These are phyloP conservation scores for Skeletonema marinoi DNA, from an alignment of 108 stramenopile species.

Conservation along the genomic window DNA sequence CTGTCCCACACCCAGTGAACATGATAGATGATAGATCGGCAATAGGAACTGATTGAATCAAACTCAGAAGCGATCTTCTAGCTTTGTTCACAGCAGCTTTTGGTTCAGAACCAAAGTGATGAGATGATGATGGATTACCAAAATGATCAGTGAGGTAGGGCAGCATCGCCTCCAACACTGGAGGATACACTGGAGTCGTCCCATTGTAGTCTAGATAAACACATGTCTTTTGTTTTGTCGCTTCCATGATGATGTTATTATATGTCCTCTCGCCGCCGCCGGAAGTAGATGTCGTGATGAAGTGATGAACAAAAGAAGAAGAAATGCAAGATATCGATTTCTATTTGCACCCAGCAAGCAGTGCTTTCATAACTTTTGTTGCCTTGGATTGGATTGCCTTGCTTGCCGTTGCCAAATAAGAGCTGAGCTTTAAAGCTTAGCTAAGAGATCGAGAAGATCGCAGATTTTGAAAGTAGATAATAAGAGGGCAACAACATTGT, in stretches of 20 bases:
- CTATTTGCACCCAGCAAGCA: too few relatives aligned
- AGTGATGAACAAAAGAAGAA: too few relatives aligned
- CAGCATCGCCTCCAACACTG: conserved; percentile 82
- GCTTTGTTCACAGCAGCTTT: conserved; percentile 78
- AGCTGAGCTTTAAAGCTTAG: too few relatives aligned
- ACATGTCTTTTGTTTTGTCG: conserved; percentile 6
- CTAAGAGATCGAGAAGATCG: too few relatives aligned
- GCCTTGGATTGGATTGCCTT: too few relatives aligned
- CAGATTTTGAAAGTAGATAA: too few relatives aligned
- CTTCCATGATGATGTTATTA: background rate
- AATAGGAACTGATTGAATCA: conserved; percentile 30
- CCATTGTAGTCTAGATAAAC: conserved; percentile 98
- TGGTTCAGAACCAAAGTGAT: conserved; percentile 79
- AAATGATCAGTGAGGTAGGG: conserved; percentile 79
- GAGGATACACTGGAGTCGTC: conserved; percentile 92
- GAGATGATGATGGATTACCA: conserved; percentile 94
- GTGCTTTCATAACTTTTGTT: too few relatives aligned
- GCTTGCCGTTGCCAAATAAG: too few relatives aligned
- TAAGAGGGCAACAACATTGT: too few relatives aligned
- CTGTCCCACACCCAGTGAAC: conserved; percentile 96
- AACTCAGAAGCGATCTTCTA: conserved; percentile 58
- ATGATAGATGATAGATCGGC: conserved; percentile 51
- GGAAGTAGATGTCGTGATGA: too few relatives aligned
- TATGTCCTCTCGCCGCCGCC: too few relatives aligned
- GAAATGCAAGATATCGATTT: too few relatives aligned